These are phyloP conservation scores for Phytophthora multivora DNA, from an alignment of 352 stramenopile genomes.

Conservation along the genomic window DNA sequence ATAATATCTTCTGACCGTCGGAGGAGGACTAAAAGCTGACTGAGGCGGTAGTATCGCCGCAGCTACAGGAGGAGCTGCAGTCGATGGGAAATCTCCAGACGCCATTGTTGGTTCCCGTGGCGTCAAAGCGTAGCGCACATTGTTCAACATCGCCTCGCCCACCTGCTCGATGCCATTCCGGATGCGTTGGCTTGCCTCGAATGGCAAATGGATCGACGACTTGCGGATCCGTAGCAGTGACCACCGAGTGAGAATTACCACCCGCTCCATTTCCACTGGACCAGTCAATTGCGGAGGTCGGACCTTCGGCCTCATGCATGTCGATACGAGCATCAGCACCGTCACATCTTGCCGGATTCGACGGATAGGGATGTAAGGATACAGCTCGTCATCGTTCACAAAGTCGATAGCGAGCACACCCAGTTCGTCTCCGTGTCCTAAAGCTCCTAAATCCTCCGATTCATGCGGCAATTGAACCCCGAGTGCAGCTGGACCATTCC, in stretches of 20 bases:
- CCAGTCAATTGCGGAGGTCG: background rate
- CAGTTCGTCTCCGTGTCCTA: conserved; percentile 29
- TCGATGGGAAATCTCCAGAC: conserved; percentile 15
- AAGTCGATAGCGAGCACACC: conserved; percentile 44
- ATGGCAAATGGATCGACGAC: conserved; percentile 26
- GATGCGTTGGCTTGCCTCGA: conserved; percentile 26
- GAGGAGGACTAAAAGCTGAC: conserved; percentile 2
- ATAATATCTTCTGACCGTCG: conserved; percentile 21
- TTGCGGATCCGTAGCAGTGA: conserved; percentile 36
- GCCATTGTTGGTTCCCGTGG: conserved; percentile 10
- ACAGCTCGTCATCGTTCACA: conserved; percentile 50
- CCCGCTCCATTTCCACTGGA: conserved; percentile 26
- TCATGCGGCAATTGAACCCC: conserved; percentile 27
- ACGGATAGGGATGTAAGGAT: conserved; percentile 34
- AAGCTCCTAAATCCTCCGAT: conserved; percentile 23
- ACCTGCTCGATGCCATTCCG: conserved; percentile 40
- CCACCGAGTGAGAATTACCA: conserved; percentile 39
- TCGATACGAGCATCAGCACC: conserved; percentile 37
- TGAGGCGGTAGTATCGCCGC: conserved; percentile 14
- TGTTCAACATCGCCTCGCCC: conserved; percentile 40
- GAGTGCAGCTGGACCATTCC: conserved; percentile 18
- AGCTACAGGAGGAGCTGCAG: background rate
- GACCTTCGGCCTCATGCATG: conserved; percentile 23
- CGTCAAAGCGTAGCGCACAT: conserved; percentile 30
- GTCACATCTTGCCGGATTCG: conserved; percentile 45